Percentiles rank a stretch among this genome's conserved stretches.
phyloP scores from a whole-genome alignment of 345 rosid species.

The Euphorbia peplus region DNA sequence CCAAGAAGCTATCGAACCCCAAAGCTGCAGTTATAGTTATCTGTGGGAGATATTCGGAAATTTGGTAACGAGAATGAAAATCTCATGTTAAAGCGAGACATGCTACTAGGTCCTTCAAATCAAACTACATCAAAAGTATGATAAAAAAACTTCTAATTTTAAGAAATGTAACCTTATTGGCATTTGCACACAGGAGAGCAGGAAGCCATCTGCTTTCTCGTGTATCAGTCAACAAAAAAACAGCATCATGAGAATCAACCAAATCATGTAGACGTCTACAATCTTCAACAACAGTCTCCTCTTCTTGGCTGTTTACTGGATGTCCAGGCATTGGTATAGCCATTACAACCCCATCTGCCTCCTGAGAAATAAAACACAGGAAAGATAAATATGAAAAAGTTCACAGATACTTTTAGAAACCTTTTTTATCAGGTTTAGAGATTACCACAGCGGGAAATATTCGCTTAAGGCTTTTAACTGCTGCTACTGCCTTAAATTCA shows the following conservation, averaged over 20 bases:
- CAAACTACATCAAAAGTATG: constrained; percentile 1
- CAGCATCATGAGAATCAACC: constrained; percentile 77
- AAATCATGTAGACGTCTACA: constrained; percentile 62
- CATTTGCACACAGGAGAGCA: constrained; percentile 69
- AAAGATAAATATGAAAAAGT: constrained; percentile 5
- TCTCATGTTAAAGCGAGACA: neutral
- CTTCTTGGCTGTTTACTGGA: constrained; percentile 77
- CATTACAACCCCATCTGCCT: constrained; percentile 75
- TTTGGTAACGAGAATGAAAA: neutral
- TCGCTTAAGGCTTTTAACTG: constrained; percentile 74
- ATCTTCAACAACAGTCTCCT: constrained; percentile 62
- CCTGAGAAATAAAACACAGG: constrained; percentile 34
- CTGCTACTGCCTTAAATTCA: constrained; percentile 76
- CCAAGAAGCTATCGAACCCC: constrained; percentile 95
- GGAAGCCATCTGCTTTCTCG: constrained; percentile 99
- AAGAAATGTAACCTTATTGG: constrained; percentile 59
- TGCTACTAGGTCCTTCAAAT: neutral
- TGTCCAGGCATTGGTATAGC: constrained; percentile 98
- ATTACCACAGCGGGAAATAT: constrained; percentile 90
- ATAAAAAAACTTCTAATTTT: neutral
- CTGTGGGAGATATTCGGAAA: constrained; percentile 39
- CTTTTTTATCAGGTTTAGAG: constrained; percentile 9
- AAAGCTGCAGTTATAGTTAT: constrained; percentile 86
- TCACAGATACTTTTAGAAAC: neutral
- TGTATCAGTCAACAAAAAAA: constrained; percentile 94